Evolutionary conservation across 2,329 filamentous ascomycete species (phyloP).

Genomic region (Ascochyta rabiei): DNA sequence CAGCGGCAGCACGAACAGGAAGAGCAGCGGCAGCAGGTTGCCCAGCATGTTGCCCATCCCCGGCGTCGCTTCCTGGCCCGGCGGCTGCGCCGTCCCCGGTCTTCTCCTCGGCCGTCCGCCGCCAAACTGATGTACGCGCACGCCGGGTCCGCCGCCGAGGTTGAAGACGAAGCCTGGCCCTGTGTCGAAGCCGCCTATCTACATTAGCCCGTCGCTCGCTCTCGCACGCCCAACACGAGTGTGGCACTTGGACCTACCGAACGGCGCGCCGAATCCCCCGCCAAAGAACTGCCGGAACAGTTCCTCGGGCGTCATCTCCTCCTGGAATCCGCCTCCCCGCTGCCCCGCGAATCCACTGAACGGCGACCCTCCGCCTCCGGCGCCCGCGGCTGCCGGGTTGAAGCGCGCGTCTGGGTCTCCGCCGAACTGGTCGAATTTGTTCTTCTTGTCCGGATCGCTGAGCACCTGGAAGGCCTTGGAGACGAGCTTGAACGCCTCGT

Average conservation of each 20-base stretch:
- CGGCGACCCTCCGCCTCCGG: conserved; percentile 59
- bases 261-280: conserved; percentile 69
- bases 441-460: conserved; percentile 90
- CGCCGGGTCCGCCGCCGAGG: conserved; percentile 85
- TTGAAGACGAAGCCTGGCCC: conserved; percentile 95
- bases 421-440: conserved; percentile 85
- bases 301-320: conserved; percentile 94
- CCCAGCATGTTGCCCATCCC: conserved; percentile 62
- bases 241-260: conserved; percentile 59
- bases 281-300: conserved; percentile 98
- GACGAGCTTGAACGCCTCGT: conserved; percentile 99
- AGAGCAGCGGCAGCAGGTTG: conserved; percentile 82
- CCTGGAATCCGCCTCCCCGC: conserved; percentile 73
- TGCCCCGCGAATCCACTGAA: conserved; percentile 67
- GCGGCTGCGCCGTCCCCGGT: conserved; percentile 64
- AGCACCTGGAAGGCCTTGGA: conserved; percentile 90
- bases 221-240: conserved; percentile 9
- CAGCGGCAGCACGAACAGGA: conserved; percentile 81
- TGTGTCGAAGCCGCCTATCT: conserved; percentile 68
- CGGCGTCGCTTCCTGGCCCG: conserved; percentile 58
- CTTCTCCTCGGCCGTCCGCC: conserved; percentile 77
- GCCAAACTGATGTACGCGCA: conserved; percentile 95
- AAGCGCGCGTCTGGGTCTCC: conserved; percentile 92
- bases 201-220: conserved; percentile 15
- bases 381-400: conserved; percentile 60